Evolutionary conservation across 345 rosid genomes (phyloP).

Genomic region (Syzygium aromaticum): DNA sequence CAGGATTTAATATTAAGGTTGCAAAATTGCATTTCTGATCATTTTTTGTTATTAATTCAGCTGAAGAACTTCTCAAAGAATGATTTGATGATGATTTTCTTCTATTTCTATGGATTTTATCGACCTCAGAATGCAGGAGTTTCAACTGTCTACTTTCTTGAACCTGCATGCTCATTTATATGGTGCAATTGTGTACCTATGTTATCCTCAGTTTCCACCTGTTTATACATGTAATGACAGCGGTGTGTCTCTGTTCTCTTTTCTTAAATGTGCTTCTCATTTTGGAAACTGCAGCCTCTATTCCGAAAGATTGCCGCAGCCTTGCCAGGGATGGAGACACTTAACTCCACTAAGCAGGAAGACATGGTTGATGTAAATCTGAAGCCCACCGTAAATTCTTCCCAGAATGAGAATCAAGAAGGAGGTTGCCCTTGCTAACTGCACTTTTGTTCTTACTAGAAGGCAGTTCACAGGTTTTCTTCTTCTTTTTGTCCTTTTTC

Average conservation of each 20-base stretch:
- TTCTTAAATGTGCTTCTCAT: background rate
- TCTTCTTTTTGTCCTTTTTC: background rate
- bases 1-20: constrained; percentile 92
- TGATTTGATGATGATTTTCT: background rate
- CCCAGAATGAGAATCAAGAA: constrained; percentile 68
- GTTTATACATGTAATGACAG: background rate
- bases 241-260: background rate
- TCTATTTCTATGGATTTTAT: background rate
- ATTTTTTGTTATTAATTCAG: background rate
- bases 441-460: background rate
- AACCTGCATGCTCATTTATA: background rate
- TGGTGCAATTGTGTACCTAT: background rate
- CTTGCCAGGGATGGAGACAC: constrained; percentile 92
- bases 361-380: constrained; percentile 98
- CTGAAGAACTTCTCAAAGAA: background rate
- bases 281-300: constrained; percentile 52
- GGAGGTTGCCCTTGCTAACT: constrained; percentile 82
- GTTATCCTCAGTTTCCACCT: background rate
- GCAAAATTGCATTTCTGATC: background rate
- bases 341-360: constrained; percentile 77
- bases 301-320: constrained; percentile 95
- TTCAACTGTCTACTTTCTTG: background rate
- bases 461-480: background rate
- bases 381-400: constrained; percentile 58
- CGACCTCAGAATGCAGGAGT: background rate